Percentiles rank a stretch among this genome's conserved stretches.
Evolutionary conservation across 2,329 filamentous ascomycete species (phyloP).

Genomic region (Hortaea sp.): DNA sequence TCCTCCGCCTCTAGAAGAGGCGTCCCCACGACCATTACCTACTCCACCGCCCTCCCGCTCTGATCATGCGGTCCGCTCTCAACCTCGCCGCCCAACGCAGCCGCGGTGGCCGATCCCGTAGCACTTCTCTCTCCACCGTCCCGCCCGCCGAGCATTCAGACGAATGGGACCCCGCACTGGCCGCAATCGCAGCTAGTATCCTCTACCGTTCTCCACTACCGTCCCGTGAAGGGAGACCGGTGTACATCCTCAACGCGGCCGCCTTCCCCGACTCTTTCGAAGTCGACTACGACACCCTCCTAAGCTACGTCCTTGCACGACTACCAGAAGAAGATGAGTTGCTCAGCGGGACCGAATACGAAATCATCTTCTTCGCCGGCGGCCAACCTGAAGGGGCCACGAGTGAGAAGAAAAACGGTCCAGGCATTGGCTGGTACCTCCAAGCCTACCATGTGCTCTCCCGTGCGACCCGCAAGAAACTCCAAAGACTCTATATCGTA

Average conservation of each 20-base stretch:
- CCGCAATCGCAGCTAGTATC: conserved; percentile 41
- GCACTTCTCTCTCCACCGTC: conserved; percentile 37
- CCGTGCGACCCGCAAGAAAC: conserved; percentile 44
- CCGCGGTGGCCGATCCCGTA: conserved; percentile 17
- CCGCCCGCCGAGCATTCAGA: conserved; percentile 35
- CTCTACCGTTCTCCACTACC: conserved; percentile 44
- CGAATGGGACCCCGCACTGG: conserved; percentile 40
- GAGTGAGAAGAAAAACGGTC: conserved; percentile 35
- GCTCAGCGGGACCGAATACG: conserved; percentile 43
- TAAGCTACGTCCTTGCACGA: conserved; percentile 46
- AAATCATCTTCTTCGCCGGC: conserved; percentile 49
- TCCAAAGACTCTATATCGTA: conserved; percentile 48
- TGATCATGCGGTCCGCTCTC: conserved; percentile 21
- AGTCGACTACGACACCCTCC: conserved; percentile 44
- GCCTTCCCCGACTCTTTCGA: conserved; percentile 46
- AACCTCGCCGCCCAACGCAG: conserved; percentile 17
- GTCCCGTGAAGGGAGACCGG: conserved; percentile 38
- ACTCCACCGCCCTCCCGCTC: neutral
- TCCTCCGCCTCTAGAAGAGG: neutral
- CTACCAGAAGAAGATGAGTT: conserved; percentile 47
- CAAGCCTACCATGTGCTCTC: conserved; percentile 48
- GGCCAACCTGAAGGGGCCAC: conserved; percentile 37
- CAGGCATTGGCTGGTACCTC: conserved; percentile 47
- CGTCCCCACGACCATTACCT: neutral
- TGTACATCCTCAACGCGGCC: conserved; percentile 47